phyloP scores from a whole-genome alignment of 441 rosid species.

The Biscutella laevigata region DNA sequence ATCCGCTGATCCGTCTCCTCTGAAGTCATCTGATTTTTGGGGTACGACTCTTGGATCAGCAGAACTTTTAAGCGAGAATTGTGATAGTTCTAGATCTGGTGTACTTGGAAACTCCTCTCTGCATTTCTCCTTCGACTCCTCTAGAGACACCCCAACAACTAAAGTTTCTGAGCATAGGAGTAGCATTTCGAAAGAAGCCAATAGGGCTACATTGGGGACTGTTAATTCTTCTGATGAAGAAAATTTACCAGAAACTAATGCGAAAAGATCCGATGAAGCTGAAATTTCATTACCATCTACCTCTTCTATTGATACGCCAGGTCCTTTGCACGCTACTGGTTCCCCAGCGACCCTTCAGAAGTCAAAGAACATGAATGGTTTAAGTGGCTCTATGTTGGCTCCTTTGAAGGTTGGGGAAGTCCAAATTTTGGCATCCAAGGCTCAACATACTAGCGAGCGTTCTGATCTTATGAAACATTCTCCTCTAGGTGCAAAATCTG shows the following conservation, averaged over 20 bases:
- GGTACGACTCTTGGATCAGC: slow-evolving; percentile 36
- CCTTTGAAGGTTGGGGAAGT: slow-evolving; percentile 30
- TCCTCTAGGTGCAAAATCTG: slow-evolving; percentile 31
- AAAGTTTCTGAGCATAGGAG: slow-evolving; percentile 19
- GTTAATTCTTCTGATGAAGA: background rate
- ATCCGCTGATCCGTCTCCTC: slow-evolving; percentile 24
- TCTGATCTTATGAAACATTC: slow-evolving; percentile 23
- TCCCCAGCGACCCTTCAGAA: slow-evolving; percentile 23
- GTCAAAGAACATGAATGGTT: slow-evolving; percentile 18
- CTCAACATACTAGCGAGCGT: slow-evolving; percentile 27
- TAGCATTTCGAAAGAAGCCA: slow-evolving; percentile 12
- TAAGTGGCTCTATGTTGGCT: slow-evolving; percentile 8
- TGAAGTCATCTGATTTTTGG: slow-evolving; percentile 53
- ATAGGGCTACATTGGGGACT: slow-evolving; percentile 1
- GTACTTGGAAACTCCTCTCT: slow-evolving; percentile 30
- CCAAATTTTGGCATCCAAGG: slow-evolving; percentile 26
- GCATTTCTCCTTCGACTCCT: slow-evolving; percentile 37
- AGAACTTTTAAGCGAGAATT: slow-evolving; percentile 22
- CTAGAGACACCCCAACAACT: slow-evolving; percentile 23
- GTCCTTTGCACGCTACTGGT: slow-evolving; percentile 17
- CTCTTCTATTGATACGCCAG: slow-evolving; percentile 3
- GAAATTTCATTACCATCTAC: slow-evolving; percentile 21
- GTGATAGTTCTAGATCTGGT: slow-evolving; percentile 25
- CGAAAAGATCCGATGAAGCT: slow-evolving; percentile 21
- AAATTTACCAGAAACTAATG: slow-evolving; percentile 1